Conservation (phyloP, 1,284 basidiomycete genomes). For the Gastroboletus turbinatus region DNA sequence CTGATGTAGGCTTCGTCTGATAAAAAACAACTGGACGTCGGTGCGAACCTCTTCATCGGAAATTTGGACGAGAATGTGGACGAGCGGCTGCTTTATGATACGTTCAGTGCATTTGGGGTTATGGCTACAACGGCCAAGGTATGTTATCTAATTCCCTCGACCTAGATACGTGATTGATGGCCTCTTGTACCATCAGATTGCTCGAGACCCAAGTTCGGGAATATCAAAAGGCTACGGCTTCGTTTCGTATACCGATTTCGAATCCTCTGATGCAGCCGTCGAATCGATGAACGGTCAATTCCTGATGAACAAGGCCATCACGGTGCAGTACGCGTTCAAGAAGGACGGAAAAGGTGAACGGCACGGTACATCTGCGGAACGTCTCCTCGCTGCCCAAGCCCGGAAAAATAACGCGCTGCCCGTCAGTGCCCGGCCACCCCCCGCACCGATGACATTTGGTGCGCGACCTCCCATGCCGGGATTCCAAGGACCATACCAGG, state of each 20-base stretch:
- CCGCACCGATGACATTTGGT: conserved; percentile 69
- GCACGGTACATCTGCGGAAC: conserved; percentile 94
- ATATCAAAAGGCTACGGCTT: conserved; percentile 96
- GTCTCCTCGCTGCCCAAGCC: conserved; percentile 92
- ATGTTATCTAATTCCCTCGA: conserved; percentile 29
- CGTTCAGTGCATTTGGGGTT: conserved; percentile 91
- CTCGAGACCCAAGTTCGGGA: conserved; percentile 83
- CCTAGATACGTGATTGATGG: neutral
- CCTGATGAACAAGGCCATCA: conserved; percentile 96
- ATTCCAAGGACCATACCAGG: conserved; percentile 74
- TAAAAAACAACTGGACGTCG: conserved; percentile 96
- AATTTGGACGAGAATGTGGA: conserved; percentile 94
- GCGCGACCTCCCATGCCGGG: conserved; percentile 59
- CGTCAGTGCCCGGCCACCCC: conserved; percentile 62
- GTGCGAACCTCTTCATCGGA: conserved; percentile 96
- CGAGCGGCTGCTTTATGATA: conserved; percentile 90
- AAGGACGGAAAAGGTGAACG: conserved; percentile 98
- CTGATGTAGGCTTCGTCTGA: conserved; percentile 34
- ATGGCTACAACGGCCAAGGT: conserved; percentile 96
- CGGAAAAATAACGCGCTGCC: conserved; percentile 92
- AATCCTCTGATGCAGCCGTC: conserved; percentile 93
- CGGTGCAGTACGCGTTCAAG: conserved; percentile 97
- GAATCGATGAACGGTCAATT: conserved; percentile 98
- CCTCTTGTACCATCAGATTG: conserved; percentile 58
- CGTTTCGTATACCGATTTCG: conserved; percentile 95